phyloP scores from a whole-genome alignment of 371 early-diverging fungal species.

The Circinella minor region DNA sequence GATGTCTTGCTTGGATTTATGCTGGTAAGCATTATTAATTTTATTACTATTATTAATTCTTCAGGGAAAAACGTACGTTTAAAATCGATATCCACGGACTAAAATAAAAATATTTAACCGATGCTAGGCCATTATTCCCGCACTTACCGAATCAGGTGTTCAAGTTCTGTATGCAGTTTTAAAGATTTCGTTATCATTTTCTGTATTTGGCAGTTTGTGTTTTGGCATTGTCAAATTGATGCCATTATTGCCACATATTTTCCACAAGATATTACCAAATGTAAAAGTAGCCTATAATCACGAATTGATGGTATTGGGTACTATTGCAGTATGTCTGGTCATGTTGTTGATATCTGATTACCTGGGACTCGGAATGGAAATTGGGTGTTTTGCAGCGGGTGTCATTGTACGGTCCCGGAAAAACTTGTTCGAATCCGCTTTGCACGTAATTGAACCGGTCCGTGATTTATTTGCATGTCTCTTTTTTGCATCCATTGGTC shows the following conservation, averaged over 20 bases:
- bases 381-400: conserved; percentile 70
- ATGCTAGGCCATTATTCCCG: conserved; percentile 61
- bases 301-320: conserved; percentile 58
- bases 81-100: too few relatives aligned
- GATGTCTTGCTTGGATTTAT: conserved; percentile 66
- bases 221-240: conserved; percentile 34
- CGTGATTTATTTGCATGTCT: conserved; percentile 62
- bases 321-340: conserved; percentile 56
- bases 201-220: conserved; percentile 46
- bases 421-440: conserved; percentile 41
- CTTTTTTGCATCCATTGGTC: conserved; percentile 71
- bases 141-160: conserved; percentile 52
- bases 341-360: conserved; percentile 46
- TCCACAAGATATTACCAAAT: conserved; percentile 31
- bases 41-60: not conserved
- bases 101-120: too few relatives aligned
- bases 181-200: conserved; percentile 37
- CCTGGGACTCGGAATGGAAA: conserved; percentile 61
- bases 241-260: conserved; percentile 28
- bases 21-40: conserved; percentile 47
- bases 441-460: conserved; percentile 57
- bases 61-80: too few relatives aligned
- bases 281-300: conserved; percentile 30
- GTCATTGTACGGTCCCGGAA: conserved; percentile 55
- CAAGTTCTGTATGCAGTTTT: conserved; percentile 46